These are phyloP conservation scores for Monosporascus sp. DNA, from an alignment of 2,329 filamentous ascomycete species.

Conservation along the genomic window DNA sequence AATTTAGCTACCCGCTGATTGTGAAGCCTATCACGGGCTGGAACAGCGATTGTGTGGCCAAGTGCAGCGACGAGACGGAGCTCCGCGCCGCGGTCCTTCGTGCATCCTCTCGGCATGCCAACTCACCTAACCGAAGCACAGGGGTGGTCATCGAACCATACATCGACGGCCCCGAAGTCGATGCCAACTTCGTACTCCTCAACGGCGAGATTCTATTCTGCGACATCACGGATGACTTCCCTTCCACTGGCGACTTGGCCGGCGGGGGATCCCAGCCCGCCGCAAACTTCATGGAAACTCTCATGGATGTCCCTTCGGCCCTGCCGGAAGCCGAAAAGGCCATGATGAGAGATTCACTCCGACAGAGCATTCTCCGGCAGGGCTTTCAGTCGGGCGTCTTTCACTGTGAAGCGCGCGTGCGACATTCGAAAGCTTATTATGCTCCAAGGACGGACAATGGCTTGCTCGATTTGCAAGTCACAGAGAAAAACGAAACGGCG, in stretches of 20 bases:
- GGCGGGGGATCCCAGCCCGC: neutral
- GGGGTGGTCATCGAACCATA: constrained; percentile 35
- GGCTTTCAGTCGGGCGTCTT: constrained; percentile 25
- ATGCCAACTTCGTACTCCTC: constrained; percentile 34
- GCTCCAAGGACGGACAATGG: constrained; percentile 4
- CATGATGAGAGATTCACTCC: constrained; percentile 14
- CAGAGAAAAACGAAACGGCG: neutral
- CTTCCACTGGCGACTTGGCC: constrained; percentile 22
- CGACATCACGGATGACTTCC: constrained; percentile 35
- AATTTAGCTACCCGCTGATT: constrained; percentile 24
- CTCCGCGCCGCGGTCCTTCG: constrained; percentile 19
- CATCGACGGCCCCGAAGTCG: constrained; percentile 36
- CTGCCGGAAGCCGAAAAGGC: constrained; percentile 15
- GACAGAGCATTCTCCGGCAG: constrained; percentile 12
- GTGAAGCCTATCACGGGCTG: constrained; percentile 33
- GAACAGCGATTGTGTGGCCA: constrained; percentile 27
- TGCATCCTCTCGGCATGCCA: constrained; percentile 11
- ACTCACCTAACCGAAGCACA: constrained; percentile 12
- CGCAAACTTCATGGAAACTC: constrained; percentile 20
- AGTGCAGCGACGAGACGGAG: constrained; percentile 21
- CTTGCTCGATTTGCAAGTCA: constrained; percentile 11
- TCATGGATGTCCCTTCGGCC: constrained; percentile 17
- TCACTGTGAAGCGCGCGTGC: constrained; percentile 25
- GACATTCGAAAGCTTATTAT: constrained; percentile 20
- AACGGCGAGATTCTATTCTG: constrained; percentile 35